Evolutionary conservation across 1,139 yeast genomes (phyloP).

Genomic region (Pichia sp.): DNA sequence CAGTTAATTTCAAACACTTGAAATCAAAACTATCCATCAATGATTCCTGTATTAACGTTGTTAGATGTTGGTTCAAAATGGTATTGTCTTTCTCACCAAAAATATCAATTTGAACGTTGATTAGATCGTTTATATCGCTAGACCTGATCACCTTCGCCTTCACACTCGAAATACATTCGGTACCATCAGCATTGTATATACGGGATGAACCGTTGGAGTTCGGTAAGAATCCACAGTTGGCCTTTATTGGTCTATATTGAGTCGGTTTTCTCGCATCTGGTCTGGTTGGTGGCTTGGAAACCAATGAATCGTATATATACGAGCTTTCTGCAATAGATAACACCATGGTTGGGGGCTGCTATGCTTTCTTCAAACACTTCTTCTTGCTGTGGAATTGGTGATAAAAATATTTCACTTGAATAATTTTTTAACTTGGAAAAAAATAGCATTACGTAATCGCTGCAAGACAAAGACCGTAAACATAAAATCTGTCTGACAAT

Average conservation of each 20-base stretch:
- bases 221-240: conserved; percentile 72
- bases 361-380: too few species aligned
- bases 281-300: conserved; percentile 24
- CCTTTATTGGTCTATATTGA: conserved; percentile 83
- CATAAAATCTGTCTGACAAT: too few species aligned
- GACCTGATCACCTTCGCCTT: conserved; percentile 74
- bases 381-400: background rate
- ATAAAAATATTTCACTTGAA: too few species aligned
- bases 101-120: conserved; percentile 73
- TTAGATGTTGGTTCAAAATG: conserved; percentile 48
- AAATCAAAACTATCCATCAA: conserved; percentile 41
- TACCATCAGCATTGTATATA: conserved; percentile 77
- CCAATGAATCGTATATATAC: conserved; percentile 66
- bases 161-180: conserved; percentile 86
- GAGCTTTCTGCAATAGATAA: conserved; percentile 84
- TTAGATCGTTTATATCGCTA: conserved; percentile 31
- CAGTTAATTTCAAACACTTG: conserved; percentile 50
- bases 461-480: background rate
- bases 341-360: conserved; percentile 34
- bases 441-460: too few species aligned
- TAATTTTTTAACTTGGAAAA: too few species aligned
- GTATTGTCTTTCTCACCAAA: conserved; percentile 67
- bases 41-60: conserved; percentile 40
- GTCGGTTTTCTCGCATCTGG: conserved; percentile 61
- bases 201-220: conserved; percentile 90